phyloP scores from a whole-genome alignment of 495 filamentous ascomycete genomes.

The Arthonia radiata region DNA sequence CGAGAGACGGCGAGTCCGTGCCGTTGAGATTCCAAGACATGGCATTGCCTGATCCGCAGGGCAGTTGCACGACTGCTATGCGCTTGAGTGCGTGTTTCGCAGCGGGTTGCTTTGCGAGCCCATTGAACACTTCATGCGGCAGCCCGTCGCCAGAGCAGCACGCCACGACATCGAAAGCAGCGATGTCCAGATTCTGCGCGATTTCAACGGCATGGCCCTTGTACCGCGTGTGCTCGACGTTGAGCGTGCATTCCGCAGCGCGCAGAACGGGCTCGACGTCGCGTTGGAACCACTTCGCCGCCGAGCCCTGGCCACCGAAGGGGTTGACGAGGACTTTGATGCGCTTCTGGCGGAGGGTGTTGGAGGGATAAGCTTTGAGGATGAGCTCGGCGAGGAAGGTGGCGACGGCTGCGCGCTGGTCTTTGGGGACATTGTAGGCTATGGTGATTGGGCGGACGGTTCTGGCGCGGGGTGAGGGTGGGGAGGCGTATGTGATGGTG shows the following conservation, averaged over 20 bases:
- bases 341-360: slow-evolving; percentile 41
- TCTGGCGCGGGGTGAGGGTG: slow-evolving; percentile 21
- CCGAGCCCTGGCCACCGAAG: slow-evolving; percentile 62
- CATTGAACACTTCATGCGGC: slow-evolving; percentile 88
- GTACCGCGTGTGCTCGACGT: slow-evolving; percentile 49
- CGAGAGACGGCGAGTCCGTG: slow-evolving; percentile 46
- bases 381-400: slow-evolving; percentile 40
- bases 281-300: slow-evolving; percentile 43
- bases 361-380: slow-evolving; percentile 44
- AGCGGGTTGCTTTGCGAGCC: slow-evolving; percentile 49
- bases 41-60: slow-evolving; percentile 82
- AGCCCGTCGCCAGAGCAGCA: slow-evolving; percentile 84
- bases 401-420: slow-evolving; percentile 23
- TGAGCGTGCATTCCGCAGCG: slow-evolving; percentile 52
- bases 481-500: slow-evolving; percentile 47
- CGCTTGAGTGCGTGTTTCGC: slow-evolving; percentile 47
- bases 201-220: slow-evolving; percentile 59
- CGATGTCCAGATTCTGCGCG: slow-evolving; percentile 50
- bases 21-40: slow-evolving; percentile 80
- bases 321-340: slow-evolving; percentile 82
- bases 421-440: slow-evolving; percentile 31
- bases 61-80: slow-evolving; percentile 70
- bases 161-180: slow-evolving; percentile 58
- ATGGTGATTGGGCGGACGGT: slow-evolving; percentile 30
- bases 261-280: slow-evolving; percentile 64